A percentile compares a stretch with the other conserved stretches of the same genome.
These are phyloP conservation scores for Phallus indusiatus DNA, from an alignment of 768 basidiomycete species.

Conservation along the genomic window DNA sequence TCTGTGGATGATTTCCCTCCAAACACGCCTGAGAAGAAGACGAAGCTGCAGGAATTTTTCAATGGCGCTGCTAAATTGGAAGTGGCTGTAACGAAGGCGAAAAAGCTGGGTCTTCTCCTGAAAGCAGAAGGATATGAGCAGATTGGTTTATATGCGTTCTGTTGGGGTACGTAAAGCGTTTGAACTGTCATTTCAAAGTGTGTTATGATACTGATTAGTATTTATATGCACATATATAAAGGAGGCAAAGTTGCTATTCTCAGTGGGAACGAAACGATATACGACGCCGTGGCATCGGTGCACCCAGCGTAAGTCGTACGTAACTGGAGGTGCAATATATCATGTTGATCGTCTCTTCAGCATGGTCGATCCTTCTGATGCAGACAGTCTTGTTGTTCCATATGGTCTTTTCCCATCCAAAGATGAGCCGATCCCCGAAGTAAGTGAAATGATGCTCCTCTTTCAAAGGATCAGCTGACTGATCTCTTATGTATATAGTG, in stretches of 20 bases:
- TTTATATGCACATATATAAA: slow-evolving; percentile 13
- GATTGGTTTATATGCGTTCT: slow-evolving; percentile 45
- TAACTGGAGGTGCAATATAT: not conserved
- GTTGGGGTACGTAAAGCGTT: slow-evolving; percentile 38
- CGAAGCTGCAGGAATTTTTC: slow-evolving; percentile 49
- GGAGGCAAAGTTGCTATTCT: slow-evolving; percentile 43
- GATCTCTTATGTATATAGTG: slow-evolving; percentile 23
- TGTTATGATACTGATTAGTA: no score
- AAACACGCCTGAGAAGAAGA: slow-evolving; percentile 40
- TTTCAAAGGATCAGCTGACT: not conserved
- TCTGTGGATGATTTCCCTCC: slow-evolving; percentile 44
- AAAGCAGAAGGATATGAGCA: slow-evolving; percentile 34
- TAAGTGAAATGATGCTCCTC: slow-evolving; percentile 17
- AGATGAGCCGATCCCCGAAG: slow-evolving; percentile 50
- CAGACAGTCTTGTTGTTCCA: slow-evolving; percentile 40
- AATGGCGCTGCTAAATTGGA: slow-evolving; percentile 39
- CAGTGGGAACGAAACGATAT: slow-evolving; percentile 30
- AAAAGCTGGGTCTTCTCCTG: slow-evolving; percentile 30
- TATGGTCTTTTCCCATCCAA: slow-evolving; percentile 46
- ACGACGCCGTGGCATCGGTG: slow-evolving; percentile 39
- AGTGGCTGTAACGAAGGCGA: slow-evolving; percentile 30
- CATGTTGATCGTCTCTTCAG: slow-evolving; percentile 18
- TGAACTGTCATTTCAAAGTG: not conserved
- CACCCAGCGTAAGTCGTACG: slow-evolving; percentile 47
- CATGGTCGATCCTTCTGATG: slow-evolving; percentile 44